Evolutionary conservation across 306 rosid species (phyloP).

Genomic region (Castanea mollissima): DNA sequence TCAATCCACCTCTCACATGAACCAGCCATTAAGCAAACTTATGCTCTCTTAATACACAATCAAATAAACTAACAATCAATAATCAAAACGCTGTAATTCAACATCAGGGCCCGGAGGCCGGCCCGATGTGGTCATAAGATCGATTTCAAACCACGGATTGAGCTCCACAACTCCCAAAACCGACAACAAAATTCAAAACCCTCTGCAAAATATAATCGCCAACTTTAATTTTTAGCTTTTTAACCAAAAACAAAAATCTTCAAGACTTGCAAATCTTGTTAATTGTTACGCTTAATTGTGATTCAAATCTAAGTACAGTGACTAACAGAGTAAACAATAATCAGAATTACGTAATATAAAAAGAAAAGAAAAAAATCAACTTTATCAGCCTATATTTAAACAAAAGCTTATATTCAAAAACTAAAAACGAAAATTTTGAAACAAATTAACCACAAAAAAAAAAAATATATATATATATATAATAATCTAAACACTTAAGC

Average conservation of each 20-base stretch:
- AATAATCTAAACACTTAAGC: not conserved
- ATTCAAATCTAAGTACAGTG: not conserved
- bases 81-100: conserved; percentile 52
- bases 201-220: too few relatives aligned
- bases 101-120: conserved; percentile 29
- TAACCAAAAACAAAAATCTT: not conserved
- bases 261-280: conserved; percentile 1
- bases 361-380: too few relatives aligned
- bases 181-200: not conserved
- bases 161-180: not conserved
- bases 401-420: not conserved
- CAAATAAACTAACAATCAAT: conserved; percentile 58
- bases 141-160: not conserved
- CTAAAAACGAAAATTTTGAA: not conserved
- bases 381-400: too few relatives aligned
- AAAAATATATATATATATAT: not conserved
- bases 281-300: not conserved
- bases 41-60: conserved; percentile 6
- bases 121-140: not conserved
- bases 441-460: not conserved
- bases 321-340: not conserved
- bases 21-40: conserved; percentile 50
- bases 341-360: not conserved
- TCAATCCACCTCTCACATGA: conserved; percentile 72
- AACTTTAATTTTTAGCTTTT: not conserved